Conservation (phyloP, 768 basidiomycete genomes). For the Boletus barrowsii region DNA sequence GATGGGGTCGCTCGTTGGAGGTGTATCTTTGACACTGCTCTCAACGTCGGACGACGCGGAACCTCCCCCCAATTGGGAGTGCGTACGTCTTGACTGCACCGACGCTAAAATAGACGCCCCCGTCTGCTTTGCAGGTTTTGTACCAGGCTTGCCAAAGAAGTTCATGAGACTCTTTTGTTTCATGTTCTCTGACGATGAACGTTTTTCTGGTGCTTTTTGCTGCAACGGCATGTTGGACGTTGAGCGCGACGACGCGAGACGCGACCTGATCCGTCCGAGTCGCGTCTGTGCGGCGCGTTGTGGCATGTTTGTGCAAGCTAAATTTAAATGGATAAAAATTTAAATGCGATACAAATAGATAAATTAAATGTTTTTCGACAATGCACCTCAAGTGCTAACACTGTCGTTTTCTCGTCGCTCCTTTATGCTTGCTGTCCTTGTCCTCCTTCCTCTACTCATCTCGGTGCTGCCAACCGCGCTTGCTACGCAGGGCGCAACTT, state of each 20-base stretch:
- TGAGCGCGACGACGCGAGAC: constrained; percentile 5
- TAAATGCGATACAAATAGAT: neutral
- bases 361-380: neutral
- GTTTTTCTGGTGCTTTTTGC: constrained; percentile 32
- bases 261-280: neutral
- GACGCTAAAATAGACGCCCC: constrained; percentile 33
- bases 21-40: constrained; percentile 52
- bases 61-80: constrained; percentile 40
- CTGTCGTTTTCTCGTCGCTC: constrained; percentile 16
- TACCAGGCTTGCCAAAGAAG: constrained; percentile 49
- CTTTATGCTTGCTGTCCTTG: constrained; percentile 23
- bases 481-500: constrained; percentile 28
- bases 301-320: constrained; percentile 16
- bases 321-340: neutral
- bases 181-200: constrained; percentile 40
- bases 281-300: constrained; percentile 18
- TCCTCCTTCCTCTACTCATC: constrained; percentile 16
- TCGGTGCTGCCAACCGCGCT: constrained; percentile 14
- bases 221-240: constrained; percentile 14
- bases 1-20: constrained; percentile 75
- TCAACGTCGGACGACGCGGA: constrained; percentile 47
- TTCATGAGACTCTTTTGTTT: constrained; percentile 76
- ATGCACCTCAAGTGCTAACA: neutral
- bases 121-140: constrained; percentile 29
- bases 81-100: constrained; percentile 25